These are phyloP conservation scores for Linnemannia schmuckeri DNA, from an alignment of 192 early-diverging fungal genomes.

Conservation along the genomic window DNA sequence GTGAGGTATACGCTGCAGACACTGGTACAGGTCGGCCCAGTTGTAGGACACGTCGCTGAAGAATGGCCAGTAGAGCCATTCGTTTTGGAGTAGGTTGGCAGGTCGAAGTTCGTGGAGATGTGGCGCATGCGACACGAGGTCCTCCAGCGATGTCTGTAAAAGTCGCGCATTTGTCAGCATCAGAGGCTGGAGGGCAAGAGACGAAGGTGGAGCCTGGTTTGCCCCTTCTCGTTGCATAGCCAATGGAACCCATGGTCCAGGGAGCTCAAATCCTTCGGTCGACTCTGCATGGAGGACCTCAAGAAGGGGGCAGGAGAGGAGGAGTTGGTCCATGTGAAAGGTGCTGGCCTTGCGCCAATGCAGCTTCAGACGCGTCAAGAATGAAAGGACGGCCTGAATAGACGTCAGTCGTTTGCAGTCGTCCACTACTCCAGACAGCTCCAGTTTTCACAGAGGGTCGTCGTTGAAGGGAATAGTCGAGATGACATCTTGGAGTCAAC, in stretches of 20 bases:
- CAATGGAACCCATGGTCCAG: background rate
- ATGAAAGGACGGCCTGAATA: background rate
- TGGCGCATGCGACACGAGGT: background rate
- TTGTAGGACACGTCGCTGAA: background rate
- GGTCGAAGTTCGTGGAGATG: background rate
- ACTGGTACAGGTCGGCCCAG: background rate
- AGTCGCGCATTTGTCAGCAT: background rate
- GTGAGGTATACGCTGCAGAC: background rate
- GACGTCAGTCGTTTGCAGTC: background rate
- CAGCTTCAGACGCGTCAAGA: background rate
- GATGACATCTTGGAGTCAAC: background rate
- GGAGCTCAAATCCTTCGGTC: background rate
- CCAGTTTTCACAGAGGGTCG: background rate
- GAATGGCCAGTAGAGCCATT: constrained; percentile 1
- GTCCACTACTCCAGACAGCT: background rate
- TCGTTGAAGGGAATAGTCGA: background rate
- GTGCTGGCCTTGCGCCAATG: background rate
- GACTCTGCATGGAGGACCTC: background rate
- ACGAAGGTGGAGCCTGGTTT: background rate
- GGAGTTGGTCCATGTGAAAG: background rate
- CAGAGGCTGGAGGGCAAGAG: background rate
- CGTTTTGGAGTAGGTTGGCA: background rate
- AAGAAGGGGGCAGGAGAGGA: background rate
- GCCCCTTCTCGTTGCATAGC: background rate
- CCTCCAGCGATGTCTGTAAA: background rate